These are phyloP conservation scores for Leptographium radiaticola DNA, from an alignment of 2,329 filamentous ascomycete species.

Conservation along the genomic window DNA sequence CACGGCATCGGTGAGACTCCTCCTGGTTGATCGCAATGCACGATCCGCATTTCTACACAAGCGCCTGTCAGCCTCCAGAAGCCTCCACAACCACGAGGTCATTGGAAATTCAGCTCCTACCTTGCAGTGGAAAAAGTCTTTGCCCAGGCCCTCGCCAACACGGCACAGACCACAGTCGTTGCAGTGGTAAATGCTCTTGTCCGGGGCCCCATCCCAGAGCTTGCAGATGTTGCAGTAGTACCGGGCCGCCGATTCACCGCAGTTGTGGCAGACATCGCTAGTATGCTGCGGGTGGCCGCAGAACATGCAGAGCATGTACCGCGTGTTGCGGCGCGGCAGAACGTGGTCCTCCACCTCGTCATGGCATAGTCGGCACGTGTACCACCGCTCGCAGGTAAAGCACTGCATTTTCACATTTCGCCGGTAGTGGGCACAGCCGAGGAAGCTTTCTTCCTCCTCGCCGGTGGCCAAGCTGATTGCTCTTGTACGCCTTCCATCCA, in stretches of 20 bases:
- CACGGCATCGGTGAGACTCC: constrained; percentile 81
- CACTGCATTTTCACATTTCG: constrained; percentile 95
- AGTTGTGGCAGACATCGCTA: constrained; percentile 63
- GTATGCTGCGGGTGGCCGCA: constrained; percentile 77
- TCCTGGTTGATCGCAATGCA: constrained; percentile 86
- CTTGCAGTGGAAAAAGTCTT: constrained; percentile 98
- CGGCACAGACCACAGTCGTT: constrained; percentile 92
- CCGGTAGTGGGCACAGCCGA: constrained; percentile 88
- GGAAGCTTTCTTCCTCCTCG: constrained; percentile 18
- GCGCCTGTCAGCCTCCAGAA: not conserved
- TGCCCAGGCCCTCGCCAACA: constrained; percentile 78
- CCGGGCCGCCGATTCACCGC: constrained; percentile 63
- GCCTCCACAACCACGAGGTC: too few species aligned
- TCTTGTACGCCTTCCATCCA: constrained; percentile 25
- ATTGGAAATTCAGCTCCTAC: constrained; percentile 27
- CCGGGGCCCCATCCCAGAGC: constrained; percentile 87
- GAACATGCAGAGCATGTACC: constrained; percentile 95
- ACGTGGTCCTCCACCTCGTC: constrained; percentile 69
- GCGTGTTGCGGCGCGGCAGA: constrained; percentile 70
- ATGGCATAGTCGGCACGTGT: constrained; percentile 90
- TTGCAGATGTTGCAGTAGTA: constrained; percentile 96
- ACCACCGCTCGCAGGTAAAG: constrained; percentile 79
- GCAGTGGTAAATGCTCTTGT: constrained; percentile 92
- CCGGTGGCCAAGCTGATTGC: constrained; percentile 8
- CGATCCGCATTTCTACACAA: constrained; percentile 64